Conservation (phyloP, 768 basidiomycete species). For the Clavaria fumosa region DNA sequence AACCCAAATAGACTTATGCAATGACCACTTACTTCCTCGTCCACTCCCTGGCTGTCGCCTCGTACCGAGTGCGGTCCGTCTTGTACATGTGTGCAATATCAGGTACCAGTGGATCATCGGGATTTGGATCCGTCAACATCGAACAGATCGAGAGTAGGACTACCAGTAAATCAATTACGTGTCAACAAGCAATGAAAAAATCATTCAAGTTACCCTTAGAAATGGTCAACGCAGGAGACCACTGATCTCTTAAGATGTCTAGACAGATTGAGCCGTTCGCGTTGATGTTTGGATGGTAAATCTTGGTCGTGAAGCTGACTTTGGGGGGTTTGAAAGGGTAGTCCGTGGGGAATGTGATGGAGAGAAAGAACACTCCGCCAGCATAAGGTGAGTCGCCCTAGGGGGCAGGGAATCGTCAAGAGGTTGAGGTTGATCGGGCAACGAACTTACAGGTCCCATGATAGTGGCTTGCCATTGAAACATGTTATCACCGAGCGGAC, state of each 20-base stretch:
- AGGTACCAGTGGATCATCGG: conserved; percentile 96
- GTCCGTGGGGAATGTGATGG: conserved; percentile 88
- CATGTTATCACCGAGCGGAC: conserved; percentile 95
- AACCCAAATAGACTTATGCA: too few species aligned
- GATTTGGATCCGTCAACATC: conserved; percentile 98
- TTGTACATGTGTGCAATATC: conserved; percentile 99
- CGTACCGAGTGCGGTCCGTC: conserved; percentile 94
- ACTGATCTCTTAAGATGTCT: conserved; percentile 97
- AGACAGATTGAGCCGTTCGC: conserved; percentile 98
- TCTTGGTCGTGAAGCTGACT: conserved; percentile 99
- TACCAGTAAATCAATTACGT: conserved; percentile 16
- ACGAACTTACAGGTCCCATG: conserved; percentile 83
- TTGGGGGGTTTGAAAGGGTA: conserved; percentile 99
- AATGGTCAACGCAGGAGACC: conserved; percentile 97
- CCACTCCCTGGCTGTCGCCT: conserved; percentile 98
- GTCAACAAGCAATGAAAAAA: too few species aligned
- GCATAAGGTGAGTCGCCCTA: conserved; percentile 97
- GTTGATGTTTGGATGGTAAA: conserved; percentile 99
- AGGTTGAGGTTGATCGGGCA: conserved; percentile 4
- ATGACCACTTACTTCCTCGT: conserved; percentile 76
- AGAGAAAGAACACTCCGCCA: conserved; percentile 98
- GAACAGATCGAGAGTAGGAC: conserved; percentile 97
- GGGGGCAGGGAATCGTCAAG: too few species aligned
- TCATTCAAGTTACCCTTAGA: conserved; percentile 67
- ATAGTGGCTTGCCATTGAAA: conserved; percentile 99